These are phyloP conservation scores for Cardamine resedifolia DNA, from an alignment of 345 rosid genomes.

Conservation along the genomic window DNA sequence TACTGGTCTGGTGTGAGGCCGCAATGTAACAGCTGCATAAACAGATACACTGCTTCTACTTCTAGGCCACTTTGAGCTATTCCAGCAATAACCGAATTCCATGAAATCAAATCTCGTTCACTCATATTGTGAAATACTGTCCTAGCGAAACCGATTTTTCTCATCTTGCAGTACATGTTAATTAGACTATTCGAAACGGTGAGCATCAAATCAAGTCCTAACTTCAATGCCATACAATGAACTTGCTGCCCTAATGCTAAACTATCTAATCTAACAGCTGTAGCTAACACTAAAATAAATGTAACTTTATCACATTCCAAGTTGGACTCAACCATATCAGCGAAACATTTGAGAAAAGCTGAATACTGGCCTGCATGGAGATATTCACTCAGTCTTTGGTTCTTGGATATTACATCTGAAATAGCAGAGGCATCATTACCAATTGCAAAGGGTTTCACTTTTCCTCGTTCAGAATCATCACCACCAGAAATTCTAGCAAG, in stretches of 20 bases:
- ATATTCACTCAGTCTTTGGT: constrained; percentile 43
- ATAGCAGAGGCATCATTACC: not conserved
- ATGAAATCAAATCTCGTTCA: constrained; percentile 57
- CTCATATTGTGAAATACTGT: constrained; percentile 45
- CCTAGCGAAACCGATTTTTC: constrained; percentile 32
- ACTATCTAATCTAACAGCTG: constrained; percentile 40
- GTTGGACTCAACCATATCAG: constrained; percentile 46
- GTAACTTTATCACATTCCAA: constrained; percentile 51
- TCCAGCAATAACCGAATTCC: constrained; percentile 62
- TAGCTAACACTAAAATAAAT: constrained; percentile 47
- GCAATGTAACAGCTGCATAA: constrained; percentile 41
- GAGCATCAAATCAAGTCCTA: constrained; percentile 46
- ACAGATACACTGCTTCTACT: constrained; percentile 44
- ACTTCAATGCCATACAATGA: constrained; percentile 52
- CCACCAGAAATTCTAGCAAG: constrained; percentile 39
- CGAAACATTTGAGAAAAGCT: constrained; percentile 44
- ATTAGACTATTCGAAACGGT: constrained; percentile 53
- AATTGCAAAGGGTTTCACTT: constrained; percentile 20
- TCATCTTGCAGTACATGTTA: constrained; percentile 56
- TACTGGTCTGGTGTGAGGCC: constrained; percentile 52
- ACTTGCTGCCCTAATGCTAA: constrained; percentile 44
- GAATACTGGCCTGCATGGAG: constrained; percentile 38
- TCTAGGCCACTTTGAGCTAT: constrained; percentile 44
- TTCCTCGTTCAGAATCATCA: constrained; percentile 34
- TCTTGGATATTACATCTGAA: constrained; percentile 41